Percentiles rank a stretch among this genome's conserved stretches.
Evolutionary conservation across 116 monocot species (phyloP).

Genomic region (Dioscorea cayenensis): DNA sequence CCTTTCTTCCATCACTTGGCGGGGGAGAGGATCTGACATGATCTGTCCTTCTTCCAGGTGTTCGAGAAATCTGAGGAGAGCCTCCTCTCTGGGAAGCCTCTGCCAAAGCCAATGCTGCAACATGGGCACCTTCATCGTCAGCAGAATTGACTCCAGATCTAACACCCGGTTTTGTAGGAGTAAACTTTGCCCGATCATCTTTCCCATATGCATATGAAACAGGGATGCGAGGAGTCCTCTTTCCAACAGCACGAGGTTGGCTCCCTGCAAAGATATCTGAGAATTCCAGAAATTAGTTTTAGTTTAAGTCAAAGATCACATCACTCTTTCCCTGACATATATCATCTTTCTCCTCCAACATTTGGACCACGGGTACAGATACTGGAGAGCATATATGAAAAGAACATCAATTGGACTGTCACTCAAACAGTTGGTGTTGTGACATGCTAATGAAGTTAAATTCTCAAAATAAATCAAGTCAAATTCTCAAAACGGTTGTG

Average conservation of each 20-base stretch:
- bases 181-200: constrained; percentile 25
- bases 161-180: constrained; percentile 16
- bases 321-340: too few species aligned
- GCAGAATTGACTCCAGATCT: constrained; percentile 33
- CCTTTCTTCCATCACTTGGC: constrained; percentile 58
- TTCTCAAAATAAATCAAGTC: too few species aligned
- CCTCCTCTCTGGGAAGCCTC: constrained; percentile 86
- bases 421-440: too few species aligned
- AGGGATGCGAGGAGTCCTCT: constrained; percentile 67
- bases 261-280: constrained; percentile 45
- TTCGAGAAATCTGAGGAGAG: constrained; percentile 85
- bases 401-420: too few species aligned
- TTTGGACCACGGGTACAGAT: too few species aligned
- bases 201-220: constrained; percentile 32
- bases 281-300: constrained; percentile 25
- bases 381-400: too few species aligned
- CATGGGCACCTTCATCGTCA: constrained; percentile 90
- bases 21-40: constrained; percentile 28
- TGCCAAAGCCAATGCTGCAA: constrained; percentile 89
- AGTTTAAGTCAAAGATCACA: background rate
- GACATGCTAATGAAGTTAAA: too few species aligned
- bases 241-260: constrained; percentile 63
- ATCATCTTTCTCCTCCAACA: too few species aligned
- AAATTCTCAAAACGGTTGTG: too few species aligned
- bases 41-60: constrained; percentile 45